phyloP scores from a whole-genome alignment of 1,139 yeast species.

The Candida pseudoviswanathii region DNA sequence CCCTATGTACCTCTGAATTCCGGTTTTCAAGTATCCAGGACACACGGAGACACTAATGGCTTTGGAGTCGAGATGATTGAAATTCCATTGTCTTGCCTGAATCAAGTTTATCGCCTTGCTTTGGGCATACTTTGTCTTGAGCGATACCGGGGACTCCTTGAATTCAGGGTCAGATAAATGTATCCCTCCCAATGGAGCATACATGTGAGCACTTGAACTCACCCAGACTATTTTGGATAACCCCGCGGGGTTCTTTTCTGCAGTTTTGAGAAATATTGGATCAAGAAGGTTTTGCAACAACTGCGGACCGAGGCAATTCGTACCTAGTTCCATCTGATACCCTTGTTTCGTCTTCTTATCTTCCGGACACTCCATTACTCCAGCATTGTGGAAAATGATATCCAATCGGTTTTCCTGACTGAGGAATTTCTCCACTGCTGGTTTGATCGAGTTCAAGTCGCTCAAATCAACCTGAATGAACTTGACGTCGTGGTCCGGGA shows the following conservation, averaged over 20 bases:
- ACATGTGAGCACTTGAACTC: slow-evolving; percentile 40
- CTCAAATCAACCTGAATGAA: slow-evolving; percentile 35
- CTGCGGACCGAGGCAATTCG: slow-evolving; percentile 52
- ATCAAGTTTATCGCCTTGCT: slow-evolving; percentile 48
- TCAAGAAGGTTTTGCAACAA: slow-evolving; percentile 47
- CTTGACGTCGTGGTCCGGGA: slow-evolving; percentile 1
- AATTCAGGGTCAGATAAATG: slow-evolving; percentile 38
- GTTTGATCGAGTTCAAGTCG: slow-evolving; percentile 46
- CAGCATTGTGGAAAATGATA: slow-evolving; percentile 54
- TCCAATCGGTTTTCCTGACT: slow-evolving; percentile 29
- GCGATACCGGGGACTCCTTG: slow-evolving; percentile 8
- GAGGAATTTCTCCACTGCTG: slow-evolving; percentile 37
- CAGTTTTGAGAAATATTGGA: slow-evolving; percentile 39
- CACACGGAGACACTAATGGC: slow-evolving; percentile 38
- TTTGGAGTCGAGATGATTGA: slow-evolving; percentile 36
- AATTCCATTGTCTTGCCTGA: slow-evolving; percentile 45
- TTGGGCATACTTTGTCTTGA: slow-evolving; percentile 36
- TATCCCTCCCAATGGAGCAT: slow-evolving; percentile 43
- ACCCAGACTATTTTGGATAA: slow-evolving; percentile 48
- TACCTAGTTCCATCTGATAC: slow-evolving; percentile 32
- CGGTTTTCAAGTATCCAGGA: slow-evolving; percentile 51
- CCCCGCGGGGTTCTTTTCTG: slow-evolving; percentile 15
- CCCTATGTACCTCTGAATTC: slow-evolving; percentile 34
- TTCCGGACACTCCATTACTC: slow-evolving; percentile 46
- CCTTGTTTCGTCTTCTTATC: slow-evolving; percentile 21